Evolutionary conservation across 2,329 filamentous ascomycete genomes (phyloP), one percentile per base, ranked within the genome.

Genomic region (Hymenoscyphus repandus): DNA sequence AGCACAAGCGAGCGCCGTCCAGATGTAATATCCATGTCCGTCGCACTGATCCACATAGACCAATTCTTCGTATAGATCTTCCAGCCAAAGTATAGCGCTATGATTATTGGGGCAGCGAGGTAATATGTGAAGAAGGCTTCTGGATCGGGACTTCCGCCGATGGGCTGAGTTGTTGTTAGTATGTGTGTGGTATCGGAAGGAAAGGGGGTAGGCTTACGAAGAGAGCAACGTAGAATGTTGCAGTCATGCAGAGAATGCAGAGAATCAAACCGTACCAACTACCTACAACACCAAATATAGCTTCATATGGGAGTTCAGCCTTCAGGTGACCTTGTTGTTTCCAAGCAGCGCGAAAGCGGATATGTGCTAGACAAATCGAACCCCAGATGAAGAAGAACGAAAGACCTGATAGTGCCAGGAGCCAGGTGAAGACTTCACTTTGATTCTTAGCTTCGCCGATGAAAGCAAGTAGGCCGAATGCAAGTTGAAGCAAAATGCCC

Each of bases 311-410:
- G 34, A 78, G 71, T 60, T 73, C 68, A 27, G 69, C 66, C 22
- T 74, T 63, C 47, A 63, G 62, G 58, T 78, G 78, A 49, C 80
- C 82, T 61, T 83, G 78, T 7, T 71, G 65, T 57, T 74, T 73
- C 81, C 81, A 85, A 20, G 74, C 80, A 45, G 74, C 65, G 53
- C 81, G 77, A 76, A 85, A 85, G 45, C 81, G 79, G 64, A 85
- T 84, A 63, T 84, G 80, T 0, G 79, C 73, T 1, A 82, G 66
- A 66, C 79, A 83, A 63, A 83, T 82, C 49, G 75, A 82, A 36
- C 78, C 81, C 86, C 86, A 90, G 31, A 85, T 84, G 68, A 90
- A 86, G 65, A 90, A 80, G 55, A 80, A 83, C 1, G 81, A 80
- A 11, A 90, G 77, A 45, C 85, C 86, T 0, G 84, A 87, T 18